Base-by-base conservation (phyloP, 2,329 filamentous ascomycete genomes). In the Teratosphaeriaceae sp. region DNA sequence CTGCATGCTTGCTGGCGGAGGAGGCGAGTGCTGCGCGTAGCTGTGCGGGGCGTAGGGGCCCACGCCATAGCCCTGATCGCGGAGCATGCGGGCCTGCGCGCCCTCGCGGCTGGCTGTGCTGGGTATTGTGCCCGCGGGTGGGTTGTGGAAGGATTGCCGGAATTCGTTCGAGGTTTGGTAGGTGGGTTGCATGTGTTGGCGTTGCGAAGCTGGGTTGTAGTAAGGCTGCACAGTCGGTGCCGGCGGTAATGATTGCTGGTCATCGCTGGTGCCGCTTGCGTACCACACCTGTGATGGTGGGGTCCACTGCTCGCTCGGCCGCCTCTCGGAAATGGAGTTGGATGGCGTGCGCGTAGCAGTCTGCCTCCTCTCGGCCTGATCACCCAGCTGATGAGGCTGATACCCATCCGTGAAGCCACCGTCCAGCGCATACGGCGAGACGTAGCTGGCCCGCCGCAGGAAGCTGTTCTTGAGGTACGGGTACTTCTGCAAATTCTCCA, bases 121-220 rank as follows among this genome's bases (percentile, higher is more conserved):
- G 6, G 57, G 54, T 42, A 55, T n/a, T n/a, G n/a, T 48, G 48
- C 22, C 52, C 43, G 22, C 60, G 53, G 38, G 58, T 18, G 18
- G 15, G 21, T 50, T 51, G 38, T 70, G 66, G 43, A 48, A 49
- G 9, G 45, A 45, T 24, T 61, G 59, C 44, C 70, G 66, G 31
- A 72, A 72, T 2, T 70, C 66, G 38, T 68, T 64, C 11, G 66
- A 50, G 2, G 66, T 69, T 43, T 69, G 66, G 46, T 71, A 69
- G 21, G 63, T 65, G 15, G 64, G 60, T 11, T 58, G 51, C 26
- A 62, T 63, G 38, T 29, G 41, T 26, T 42, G 38, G 29, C 29
- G 43, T 22, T 13, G 52, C 31, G 43, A 40, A n/a, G 52, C 43
- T 30, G 47, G 44, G 9, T 45, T 40, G 22, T 38, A 48, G 15